Conservation (phyloP, 2,329 filamentous ascomycete genomes). For the Aaosphaeria pasadenensis region DNA sequence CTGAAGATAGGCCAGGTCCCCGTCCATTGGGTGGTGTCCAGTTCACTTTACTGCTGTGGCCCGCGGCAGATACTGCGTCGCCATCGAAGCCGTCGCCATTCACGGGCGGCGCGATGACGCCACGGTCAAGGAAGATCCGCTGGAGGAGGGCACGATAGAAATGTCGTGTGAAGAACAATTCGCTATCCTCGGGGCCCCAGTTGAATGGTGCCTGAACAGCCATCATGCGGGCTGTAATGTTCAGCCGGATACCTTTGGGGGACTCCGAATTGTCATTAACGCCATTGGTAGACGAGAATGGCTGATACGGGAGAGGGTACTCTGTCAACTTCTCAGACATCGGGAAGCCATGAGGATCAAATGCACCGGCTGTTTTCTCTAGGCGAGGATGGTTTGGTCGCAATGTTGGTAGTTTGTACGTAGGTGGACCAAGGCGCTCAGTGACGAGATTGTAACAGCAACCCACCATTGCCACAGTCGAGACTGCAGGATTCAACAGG, state of each 20-base stretch:
- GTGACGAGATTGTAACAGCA: slow-evolving; percentile 98
- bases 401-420: slow-evolving; percentile 77
- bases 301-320: slow-evolving; percentile 34
- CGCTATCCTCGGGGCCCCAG: slow-evolving; percentile 79
- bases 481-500: slow-evolving; percentile 76
- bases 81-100: slow-evolving; percentile 38
- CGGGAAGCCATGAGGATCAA: slow-evolving; percentile 88
- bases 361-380: slow-evolving; percentile 64
- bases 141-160: slow-evolving; percentile 91
- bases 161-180: slow-evolving; percentile 86
- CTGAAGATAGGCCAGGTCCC: slow-evolving; percentile 42
- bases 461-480: slow-evolving; percentile 90
- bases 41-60: slow-evolving; percentile 29
- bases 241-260: slow-evolving; percentile 68
- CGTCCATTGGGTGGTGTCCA: slow-evolving; percentile 44
- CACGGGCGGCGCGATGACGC: slow-evolving; percentile 63
- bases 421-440: slow-evolving; percentile 81
- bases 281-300: slow-evolving; percentile 3
- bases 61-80: slow-evolving; percentile 23
- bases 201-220: slow-evolving; percentile 93
- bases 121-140: slow-evolving; percentile 83
- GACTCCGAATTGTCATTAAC: slow-evolving; percentile 7
- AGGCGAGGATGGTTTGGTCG: slow-evolving; percentile 72
- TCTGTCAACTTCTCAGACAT: slow-evolving; percentile 72
- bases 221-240: slow-evolving; percentile 98